A percentile compares a stretch with the other conserved stretches of the same genome.
Evolutionary conservation across 2,329 filamentous ascomycete species (phyloP).

Genomic region (Verticillium tricorpus): DNA sequence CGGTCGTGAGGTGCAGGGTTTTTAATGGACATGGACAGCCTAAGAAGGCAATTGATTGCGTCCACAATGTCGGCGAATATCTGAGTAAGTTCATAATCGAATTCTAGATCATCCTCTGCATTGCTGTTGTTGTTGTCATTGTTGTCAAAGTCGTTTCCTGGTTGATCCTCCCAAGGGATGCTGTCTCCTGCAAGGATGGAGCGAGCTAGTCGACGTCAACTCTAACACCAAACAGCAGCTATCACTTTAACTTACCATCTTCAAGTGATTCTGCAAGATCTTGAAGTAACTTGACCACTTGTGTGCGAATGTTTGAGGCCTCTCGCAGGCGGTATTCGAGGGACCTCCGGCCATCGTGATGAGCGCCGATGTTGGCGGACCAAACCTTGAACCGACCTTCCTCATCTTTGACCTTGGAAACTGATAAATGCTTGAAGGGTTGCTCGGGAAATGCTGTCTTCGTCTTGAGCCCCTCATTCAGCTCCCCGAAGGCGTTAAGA

Average conservation of each 20-base stretch:
- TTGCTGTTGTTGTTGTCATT: slow-evolving; percentile 5
- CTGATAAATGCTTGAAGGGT: rapidly evolving
- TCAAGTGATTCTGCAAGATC: slow-evolving; percentile 12
- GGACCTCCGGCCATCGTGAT: slow-evolving; percentile 9
- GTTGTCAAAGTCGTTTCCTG: neutral
- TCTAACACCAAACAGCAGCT: slow-evolving; percentile 2
- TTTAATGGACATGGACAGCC: slow-evolving; percentile 30
- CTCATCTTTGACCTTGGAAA: neutral
- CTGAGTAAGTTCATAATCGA: slow-evolving; percentile 13
- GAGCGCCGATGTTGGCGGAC: slow-evolving; percentile 13
- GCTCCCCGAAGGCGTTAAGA: neutral
- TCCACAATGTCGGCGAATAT: slow-evolving; percentile 16
- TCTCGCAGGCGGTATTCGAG: slow-evolving; percentile 16
- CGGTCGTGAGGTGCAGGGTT: slow-evolving; percentile 30
- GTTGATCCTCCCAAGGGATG: neutral
- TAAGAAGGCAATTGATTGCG: slow-evolving; percentile 24
- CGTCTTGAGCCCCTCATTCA: neutral
- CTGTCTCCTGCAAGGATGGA: neutral
- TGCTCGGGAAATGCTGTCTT: neutral
- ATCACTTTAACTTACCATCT: neutral
- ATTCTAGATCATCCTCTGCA: neutral
- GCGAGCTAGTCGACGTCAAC: neutral
- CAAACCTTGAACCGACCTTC: slow-evolving; percentile 17
- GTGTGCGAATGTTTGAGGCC: slow-evolving; percentile 12
- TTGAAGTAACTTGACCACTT: slow-evolving; percentile 17